Evolutionary conservation across 352 stramenopile genomes (phyloP).

Genomic region (Pythium sukuiense): DNA sequence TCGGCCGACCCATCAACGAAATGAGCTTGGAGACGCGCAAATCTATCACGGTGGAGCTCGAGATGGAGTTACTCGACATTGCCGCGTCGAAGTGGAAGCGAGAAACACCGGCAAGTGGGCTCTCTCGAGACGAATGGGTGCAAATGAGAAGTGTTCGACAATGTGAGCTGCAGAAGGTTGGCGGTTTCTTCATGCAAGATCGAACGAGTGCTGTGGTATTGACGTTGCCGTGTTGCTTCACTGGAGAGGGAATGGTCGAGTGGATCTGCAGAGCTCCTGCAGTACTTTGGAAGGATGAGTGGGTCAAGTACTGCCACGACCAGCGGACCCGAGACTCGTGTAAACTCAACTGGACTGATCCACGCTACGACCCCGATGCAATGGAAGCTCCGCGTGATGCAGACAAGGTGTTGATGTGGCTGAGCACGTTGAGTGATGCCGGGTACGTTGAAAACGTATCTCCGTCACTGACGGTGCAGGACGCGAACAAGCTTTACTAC

Average conservation of each 20-base stretch:
- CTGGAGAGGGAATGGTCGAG: conserved; percentile 58
- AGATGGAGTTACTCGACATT: conserved; percentile 66
- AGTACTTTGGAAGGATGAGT: conserved; percentile 55
- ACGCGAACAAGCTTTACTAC: conserved; percentile 37
- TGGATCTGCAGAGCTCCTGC: conserved; percentile 51
- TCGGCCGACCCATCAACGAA: conserved; percentile 56
- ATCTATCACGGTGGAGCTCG: conserved; percentile 54
- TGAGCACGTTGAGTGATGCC: conserved; percentile 56
- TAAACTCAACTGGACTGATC: conserved; percentile 39
- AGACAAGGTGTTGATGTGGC: conserved; percentile 45
- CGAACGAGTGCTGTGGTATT: conserved; percentile 40
- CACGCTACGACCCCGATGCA: conserved; percentile 42
- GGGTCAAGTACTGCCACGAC: conserved; percentile 53
- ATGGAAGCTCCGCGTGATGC: conserved; percentile 41
- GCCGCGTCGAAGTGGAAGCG: conserved; percentile 30
- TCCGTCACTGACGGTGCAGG: conserved; percentile 19
- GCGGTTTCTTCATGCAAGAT: conserved; percentile 56
- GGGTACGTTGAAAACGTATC: conserved; percentile 61
- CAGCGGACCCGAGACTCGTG: conserved; percentile 21
- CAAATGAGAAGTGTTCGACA: conserved; percentile 40
- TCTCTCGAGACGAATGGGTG: conserved; percentile 54
- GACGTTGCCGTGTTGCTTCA: conserved; percentile 47
- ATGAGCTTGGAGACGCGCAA: conserved; percentile 52
- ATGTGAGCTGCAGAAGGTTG: conserved; percentile 42
- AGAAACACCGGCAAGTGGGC: conserved; percentile 19